These are phyloP conservation scores for Avicennia marina DNA, from an alignment of 257 asterid genomes.

Conservation along the genomic window DNA sequence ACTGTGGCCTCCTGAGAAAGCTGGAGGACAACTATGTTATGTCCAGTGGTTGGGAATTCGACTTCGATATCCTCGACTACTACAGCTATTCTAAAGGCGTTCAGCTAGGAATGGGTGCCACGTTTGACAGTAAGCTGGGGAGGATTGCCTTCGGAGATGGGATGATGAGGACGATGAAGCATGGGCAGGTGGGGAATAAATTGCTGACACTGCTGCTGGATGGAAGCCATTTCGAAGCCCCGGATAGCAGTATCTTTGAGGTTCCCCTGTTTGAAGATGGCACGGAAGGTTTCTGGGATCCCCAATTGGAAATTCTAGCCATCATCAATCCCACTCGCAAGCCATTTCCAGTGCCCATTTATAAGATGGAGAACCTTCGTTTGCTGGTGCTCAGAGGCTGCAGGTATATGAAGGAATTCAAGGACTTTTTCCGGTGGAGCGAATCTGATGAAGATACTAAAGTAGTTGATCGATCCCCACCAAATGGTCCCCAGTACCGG, in stretches of 20 bases:
- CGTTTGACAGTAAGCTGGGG: constrained; percentile 30
- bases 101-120: constrained; percentile 30
- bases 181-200: neutral
- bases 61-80: constrained; percentile 12
- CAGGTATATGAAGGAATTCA: constrained; percentile 8
- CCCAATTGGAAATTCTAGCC: constrained; percentile 16
- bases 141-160: constrained; percentile 26
- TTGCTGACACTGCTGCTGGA: constrained; percentile 25
- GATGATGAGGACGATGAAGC: constrained; percentile 20
- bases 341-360: constrained; percentile 20
- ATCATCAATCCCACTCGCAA: constrained; percentile 29
- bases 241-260: neutral
- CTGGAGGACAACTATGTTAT: constrained; percentile 22
- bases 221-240: constrained; percentile 19
- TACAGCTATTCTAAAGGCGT: neutral
- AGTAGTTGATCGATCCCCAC: too few species aligned
- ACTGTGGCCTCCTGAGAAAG: constrained; percentile 30
- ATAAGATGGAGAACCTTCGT: constrained; percentile 16
- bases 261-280: neutral
- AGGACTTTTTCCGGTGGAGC: neutral
- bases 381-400: constrained; percentile 42
- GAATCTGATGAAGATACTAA: too few species aligned
- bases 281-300: neutral
- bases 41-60: constrained; percentile 3
- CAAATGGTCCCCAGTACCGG: too few species aligned